phyloP scores from a whole-genome alignment of 768 basidiomycete species.

The Russula foetens region DNA sequence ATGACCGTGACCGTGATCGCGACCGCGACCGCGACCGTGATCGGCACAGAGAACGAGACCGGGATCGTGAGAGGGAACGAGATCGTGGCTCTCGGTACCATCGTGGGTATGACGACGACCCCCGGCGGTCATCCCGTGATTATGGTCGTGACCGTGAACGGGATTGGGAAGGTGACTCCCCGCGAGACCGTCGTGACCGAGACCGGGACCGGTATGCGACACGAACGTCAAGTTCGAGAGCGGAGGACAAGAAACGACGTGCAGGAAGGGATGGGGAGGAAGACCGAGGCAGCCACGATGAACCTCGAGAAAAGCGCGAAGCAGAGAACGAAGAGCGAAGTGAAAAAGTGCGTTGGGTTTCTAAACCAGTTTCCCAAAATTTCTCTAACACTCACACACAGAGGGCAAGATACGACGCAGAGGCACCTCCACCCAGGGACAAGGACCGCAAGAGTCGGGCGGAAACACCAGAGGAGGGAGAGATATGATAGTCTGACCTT shows the following conservation, averaged over 20 bases:
- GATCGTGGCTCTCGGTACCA: slow-evolving; percentile 21
- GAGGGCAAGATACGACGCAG: slow-evolving; percentile 37
- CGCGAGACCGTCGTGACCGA: slow-evolving; percentile 28
- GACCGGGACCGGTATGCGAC: slow-evolving; percentile 39
- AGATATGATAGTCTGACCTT: slow-evolving; percentile 44
- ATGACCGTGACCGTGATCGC: slow-evolving; percentile 16
- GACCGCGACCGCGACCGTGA: slow-evolving; percentile 28
- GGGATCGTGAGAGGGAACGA: slow-evolving; percentile 12
- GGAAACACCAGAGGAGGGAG: slow-evolving; percentile 84
- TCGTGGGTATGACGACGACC: slow-evolving; percentile 11
- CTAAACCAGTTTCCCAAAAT: slow-evolving; percentile 1
- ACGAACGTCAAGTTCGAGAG: slow-evolving; percentile 47
- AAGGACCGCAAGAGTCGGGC: slow-evolving; percentile 33
- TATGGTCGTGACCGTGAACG: slow-evolving; percentile 26
- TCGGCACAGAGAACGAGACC: slow-evolving; percentile 27
- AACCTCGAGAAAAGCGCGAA: slow-evolving; percentile 29
- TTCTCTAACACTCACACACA: slow-evolving; percentile 37
- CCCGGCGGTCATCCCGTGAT: slow-evolving; percentile 20
- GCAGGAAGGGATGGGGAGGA: slow-evolving; percentile 35
- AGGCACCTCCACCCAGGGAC: slow-evolving; percentile 39
- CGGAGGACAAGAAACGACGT: slow-evolving; percentile 40
- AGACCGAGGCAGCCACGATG: slow-evolving; percentile 44
- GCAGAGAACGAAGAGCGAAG: slow-evolving; percentile 36
- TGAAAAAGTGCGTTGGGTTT: slow-evolving; percentile 42
- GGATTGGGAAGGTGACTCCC: slow-evolving; percentile 23